phyloP scores from a whole-genome alignment of 2,329 filamentous ascomycete species.

The Saccharata proteae region DNA sequence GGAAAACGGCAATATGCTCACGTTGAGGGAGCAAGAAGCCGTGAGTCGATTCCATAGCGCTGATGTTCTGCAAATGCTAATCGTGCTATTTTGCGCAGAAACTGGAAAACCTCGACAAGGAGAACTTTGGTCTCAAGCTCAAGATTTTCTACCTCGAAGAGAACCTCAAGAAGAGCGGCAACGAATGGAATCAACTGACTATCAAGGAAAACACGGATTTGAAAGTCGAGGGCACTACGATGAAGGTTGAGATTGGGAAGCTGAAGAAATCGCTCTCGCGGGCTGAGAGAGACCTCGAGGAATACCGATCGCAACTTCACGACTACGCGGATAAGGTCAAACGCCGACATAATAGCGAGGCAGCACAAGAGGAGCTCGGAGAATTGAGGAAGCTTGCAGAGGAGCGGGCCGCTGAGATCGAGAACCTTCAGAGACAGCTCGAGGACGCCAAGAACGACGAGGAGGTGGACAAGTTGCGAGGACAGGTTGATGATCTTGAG shows the following conservation, averaged over 20 bases:
- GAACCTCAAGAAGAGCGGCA: conserved; percentile 72
- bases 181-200: conserved; percentile 78
- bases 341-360: conserved; percentile 60
- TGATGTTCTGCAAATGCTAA: conserved; percentile 6
- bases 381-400: conserved; percentile 32
- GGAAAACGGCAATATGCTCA: conserved; percentile 80
- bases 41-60: conserved; percentile 32
- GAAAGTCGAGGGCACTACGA: conserved; percentile 82
- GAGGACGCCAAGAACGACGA: conserved; percentile 19
- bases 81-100: conserved; percentile 31
- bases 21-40: conserved; percentile 86
- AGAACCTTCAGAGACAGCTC: conserved; percentile 21
- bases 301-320: conserved; percentile 67
- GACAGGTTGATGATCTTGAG: conserved; percentile 22
- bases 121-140: conserved; percentile 92
- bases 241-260: conserved; percentile 74
- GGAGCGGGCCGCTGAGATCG: conserved; percentile 26
- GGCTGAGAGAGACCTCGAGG: conserved; percentile 78
- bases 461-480: conserved; percentile 23
- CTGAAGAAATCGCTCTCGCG: conserved; percentile 74
- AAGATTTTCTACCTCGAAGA: conserved; percentile 97
- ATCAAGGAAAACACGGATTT: conserved; percentile 92
- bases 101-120: conserved; percentile 93
- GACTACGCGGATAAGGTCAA: conserved; percentile 76
- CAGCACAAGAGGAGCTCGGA: conserved; percentile 50